Base-by-base conservation (phyloP, 2,329 filamentous ascomycete genomes). In the Diplodia mutila region DNA sequence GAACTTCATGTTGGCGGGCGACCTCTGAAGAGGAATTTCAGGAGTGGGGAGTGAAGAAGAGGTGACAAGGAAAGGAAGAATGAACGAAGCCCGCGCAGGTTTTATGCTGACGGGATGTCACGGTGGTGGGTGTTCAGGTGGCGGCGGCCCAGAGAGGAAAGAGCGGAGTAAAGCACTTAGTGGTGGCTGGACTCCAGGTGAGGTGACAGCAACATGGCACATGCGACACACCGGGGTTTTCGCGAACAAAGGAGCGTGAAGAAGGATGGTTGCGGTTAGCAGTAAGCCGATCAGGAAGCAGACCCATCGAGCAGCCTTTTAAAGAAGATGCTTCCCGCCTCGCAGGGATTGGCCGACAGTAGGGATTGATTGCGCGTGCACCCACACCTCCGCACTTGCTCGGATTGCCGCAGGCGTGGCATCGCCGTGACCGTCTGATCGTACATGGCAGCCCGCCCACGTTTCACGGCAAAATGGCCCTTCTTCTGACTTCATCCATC, bases 201-300 rank as follows among this genome's bases (percentile, higher is more conserved):
- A 51, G 42, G 46, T 51, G 42, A 48, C 27, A 63, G 57, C 57
- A 32, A 27, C 29, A 48, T 48, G 46, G 57, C 57, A 61, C 59
- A 63, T 51, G 59, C 46, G 46, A 29, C 34, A 42, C 42, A 42
- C 59, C 42, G n/a, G 27, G 53, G n/a, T 16, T 46, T n/a, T n/a
- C 16, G 59, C 25, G 27, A 21, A 63, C 12, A 63, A 52, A 63
- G 59, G 59, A 63, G 61, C 48, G 48, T 65, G 61, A 53, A 53
- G 48, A 53, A 52, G 27, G 61, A 65, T 65, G 48, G 29, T 65
- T 53, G 61, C 61, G 51, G 61, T 23, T 42, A 63, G 46, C 18
- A n/a, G 29, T 46, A 46, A 39, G 55, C 5, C 46, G 59, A 63
- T 63, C 59, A 51, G n/a, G n/a, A 21, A 49, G 23, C 5, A 51